These are phyloP conservation scores for Haplographium delicatum DNA, from an alignment of 495 filamentous ascomycete species.

Conservation along the genomic window DNA sequence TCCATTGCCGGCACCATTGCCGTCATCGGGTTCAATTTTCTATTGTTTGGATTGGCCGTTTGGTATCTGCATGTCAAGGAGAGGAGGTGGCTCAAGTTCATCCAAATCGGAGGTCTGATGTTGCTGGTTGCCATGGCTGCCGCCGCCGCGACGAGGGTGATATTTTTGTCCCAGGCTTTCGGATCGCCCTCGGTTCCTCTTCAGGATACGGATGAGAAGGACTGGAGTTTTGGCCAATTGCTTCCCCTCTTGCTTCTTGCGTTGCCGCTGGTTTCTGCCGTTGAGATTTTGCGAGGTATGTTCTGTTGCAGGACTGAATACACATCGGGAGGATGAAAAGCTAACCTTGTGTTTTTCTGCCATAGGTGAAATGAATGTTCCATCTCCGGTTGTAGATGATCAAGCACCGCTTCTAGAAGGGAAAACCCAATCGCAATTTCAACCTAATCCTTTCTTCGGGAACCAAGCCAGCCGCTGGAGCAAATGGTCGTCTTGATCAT, in stretches of 20 bases:
- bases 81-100: conserved; percentile 38
- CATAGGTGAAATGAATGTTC: conserved; percentile 37
- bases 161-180: conserved; percentile 48
- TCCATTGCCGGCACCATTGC: conserved; percentile 47
- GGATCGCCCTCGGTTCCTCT: conserved; percentile 36
- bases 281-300: conserved; percentile 48
- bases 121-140: conserved; percentile 44
- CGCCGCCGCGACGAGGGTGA: conserved; percentile 43
- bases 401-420: conserved; percentile 17
- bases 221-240: conserved; percentile 55
- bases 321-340: no score
- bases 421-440: background rate
- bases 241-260: conserved; percentile 47
- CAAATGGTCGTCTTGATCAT: no score
- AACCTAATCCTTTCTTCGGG: background rate
- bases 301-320: no score
- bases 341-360: background rate
- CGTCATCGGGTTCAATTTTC: conserved; percentile 42
- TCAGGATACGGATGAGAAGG: conserved; percentile 42
- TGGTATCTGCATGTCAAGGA: conserved; percentile 50
- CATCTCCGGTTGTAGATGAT: conserved; percentile 32
- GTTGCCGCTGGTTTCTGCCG: conserved; percentile 45
- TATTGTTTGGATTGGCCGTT: conserved; percentile 45
- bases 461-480: background rate
- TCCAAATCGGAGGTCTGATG: conserved; percentile 41